phyloP scores from a whole-genome alignment of 2,329 filamentous ascomycete genomes.

The Calonectria crousiana region DNA sequence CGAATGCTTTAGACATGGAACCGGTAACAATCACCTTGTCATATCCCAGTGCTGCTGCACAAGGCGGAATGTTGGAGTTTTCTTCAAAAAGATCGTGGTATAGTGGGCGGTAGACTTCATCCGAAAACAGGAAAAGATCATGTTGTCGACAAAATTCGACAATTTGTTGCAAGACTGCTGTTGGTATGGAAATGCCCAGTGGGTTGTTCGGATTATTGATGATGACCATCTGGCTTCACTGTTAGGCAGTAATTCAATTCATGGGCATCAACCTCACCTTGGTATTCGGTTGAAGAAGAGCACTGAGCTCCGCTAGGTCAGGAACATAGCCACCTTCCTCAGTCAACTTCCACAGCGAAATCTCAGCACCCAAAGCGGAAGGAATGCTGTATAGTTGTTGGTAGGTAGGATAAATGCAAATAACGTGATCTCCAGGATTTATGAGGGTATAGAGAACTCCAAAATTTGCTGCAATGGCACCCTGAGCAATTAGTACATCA shows the following conservation, averaged over 20 bases:
- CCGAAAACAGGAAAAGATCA: background rate
- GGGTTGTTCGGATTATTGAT: conserved; percentile 14
- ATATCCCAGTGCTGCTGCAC: background rate
- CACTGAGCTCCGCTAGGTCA: background rate
- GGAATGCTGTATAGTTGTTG: conserved; percentile 15
- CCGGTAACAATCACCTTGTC: background rate
- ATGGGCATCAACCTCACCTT: background rate
- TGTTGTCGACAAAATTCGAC: background rate
- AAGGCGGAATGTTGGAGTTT: background rate
- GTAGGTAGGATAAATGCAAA: conserved; percentile 11
- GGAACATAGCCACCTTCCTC: conserved; percentile 1
- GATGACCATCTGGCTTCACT: background rate
- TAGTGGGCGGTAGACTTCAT: conserved; percentile 6
- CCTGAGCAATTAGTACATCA: conserved; percentile 4
- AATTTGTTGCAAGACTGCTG: background rate
- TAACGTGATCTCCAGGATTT: conserved; percentile 2
- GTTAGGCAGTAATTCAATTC: background rate
- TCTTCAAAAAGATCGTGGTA: background rate
- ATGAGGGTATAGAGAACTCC: background rate
- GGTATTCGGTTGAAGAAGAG: background rate
- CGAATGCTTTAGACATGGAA: conserved; percentile 10
- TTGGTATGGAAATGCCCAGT: background rate
- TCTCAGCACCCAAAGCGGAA: background rate
- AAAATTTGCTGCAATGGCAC: conserved; percentile 18
- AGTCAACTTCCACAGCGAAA: conserved; percentile 14